Base-by-base conservation (phyloP, 352 stramenopile species). In the Globisporangium lucens region DNA sequence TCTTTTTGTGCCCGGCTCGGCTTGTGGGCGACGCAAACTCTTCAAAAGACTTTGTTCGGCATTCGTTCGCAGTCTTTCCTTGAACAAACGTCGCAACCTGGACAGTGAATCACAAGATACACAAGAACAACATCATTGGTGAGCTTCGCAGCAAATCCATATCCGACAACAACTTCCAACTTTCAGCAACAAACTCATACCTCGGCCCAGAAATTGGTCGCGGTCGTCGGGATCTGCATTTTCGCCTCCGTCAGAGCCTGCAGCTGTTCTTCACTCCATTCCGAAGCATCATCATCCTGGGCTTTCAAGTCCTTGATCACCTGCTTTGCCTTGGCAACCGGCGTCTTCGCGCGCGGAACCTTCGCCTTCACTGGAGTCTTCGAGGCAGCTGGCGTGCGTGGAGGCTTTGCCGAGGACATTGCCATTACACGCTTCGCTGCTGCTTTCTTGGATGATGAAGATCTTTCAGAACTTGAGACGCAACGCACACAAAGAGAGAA, bases 161-260 rank as follows among this genome's bases (percentile, higher is more conserved):
- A 61, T 17, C 29, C 5, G 5, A 29, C 5, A 35, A 13, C 56
- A 33, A 30, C 17, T 13, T n/a, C 51, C 17, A 43, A 17, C 10
- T 41, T 13, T 10, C 3, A 36, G 13, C 8, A 60, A 1, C 49
- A 24, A 41, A 36, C 30, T n/a, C 63, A 27, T 5, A 81, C 85
- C 63, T 90, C 74, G 1, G 57, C 77, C 85, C 85, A 93, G 38
- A 90, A 93, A 52, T 89, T 90, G 4, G 70, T 56, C 8, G 72
- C 77, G 13, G 81, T 91, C 29, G 85, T 89, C 10, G 79, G 75
- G n/a, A 93, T 79, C 47, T 82, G 64, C 33, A 82, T 64, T 64
- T 91, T 91, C 4, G 83, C 85, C 9, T 78, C 70, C 8, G 73
- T 68, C 35, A 93, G 73, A 27, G 80, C 80, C 41, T 82, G 61